Evolutionary conservation across 1,139 yeast genomes (phyloP), one percentile per base, ranked within the genome.

Genomic region (Candida freyschussii): DNA sequence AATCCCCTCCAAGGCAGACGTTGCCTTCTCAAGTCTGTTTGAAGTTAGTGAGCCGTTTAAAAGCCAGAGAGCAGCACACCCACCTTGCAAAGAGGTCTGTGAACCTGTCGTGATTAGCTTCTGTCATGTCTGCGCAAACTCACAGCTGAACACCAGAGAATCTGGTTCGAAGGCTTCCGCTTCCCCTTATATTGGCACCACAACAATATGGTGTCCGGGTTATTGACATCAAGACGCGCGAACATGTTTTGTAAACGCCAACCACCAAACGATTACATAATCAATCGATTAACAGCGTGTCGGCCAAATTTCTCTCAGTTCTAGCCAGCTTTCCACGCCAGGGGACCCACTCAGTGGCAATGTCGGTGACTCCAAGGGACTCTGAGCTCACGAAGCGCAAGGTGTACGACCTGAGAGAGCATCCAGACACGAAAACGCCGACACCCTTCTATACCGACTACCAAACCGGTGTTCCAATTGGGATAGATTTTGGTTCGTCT

Each of bases 401-500:
- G 15, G 41, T 46, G 11, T 44, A 39, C 29, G 41, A 41, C 5
- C 38, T 49, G 10, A 34, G 43, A 11, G 55, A 48, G 24, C 38
- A 40, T 24, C 21, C 44, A 2, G 41, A 33, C 13, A 30, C 39
- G 9, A 21, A 23, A 4, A 29, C 46, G 1, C 56, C 65, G 0
- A 86, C 82, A 52, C 78, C 80, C 0, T 71, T 73, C 44, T 66
- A 69, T 36, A 45, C 58, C 8, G 62, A 67, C 26, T 83, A 83
- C 61, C 58, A 63, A 30, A 42, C 65, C 2, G 73, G 71, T 4
- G 65, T 69, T 1, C 96, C 96, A 4, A 83, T 89, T 36, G 95
- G 93, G 10, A 63, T 84, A 8, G 95, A 84, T 57, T 61, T 87
- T 36, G 97, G 97, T 2, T 63, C 91, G 4, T 69, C 75, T 32